Conservation (phyloP, 768 basidiomycete species). For the Tulasnella sp. region DNA sequence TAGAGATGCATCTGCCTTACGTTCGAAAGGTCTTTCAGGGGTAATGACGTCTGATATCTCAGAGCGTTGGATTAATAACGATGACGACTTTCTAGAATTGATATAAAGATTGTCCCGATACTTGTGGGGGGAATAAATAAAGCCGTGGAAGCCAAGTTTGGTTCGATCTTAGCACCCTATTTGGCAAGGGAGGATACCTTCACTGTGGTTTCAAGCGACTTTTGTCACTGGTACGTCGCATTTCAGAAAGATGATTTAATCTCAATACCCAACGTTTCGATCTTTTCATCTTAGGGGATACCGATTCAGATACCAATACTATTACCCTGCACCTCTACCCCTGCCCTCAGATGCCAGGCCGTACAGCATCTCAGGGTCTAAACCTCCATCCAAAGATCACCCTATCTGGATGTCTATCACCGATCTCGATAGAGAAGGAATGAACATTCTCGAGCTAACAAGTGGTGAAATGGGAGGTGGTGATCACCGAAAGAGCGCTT, state of each 20-base stretch:
- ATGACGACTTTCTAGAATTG: slow-evolving; percentile 27
- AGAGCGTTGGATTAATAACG: neutral
- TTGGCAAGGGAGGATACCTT: slow-evolving; percentile 66
- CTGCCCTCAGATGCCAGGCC: slow-evolving; percentile 36
- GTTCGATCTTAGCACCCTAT: slow-evolving; percentile 65
- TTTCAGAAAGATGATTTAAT: neutral
- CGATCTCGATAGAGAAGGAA: slow-evolving; percentile 75
- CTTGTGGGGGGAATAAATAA: slow-evolving; percentile 69
- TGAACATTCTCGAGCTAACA: slow-evolving; percentile 51
- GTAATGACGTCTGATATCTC: slow-evolving; percentile 31
- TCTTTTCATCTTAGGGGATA: slow-evolving; percentile 47
- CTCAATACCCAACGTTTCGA: neutral
- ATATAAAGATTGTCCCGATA: slow-evolving; percentile 79
- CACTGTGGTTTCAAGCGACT: slow-evolving; percentile 88
- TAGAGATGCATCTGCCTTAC: slow-evolving; percentile 97
- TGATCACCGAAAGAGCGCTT: slow-evolving; percentile 28
- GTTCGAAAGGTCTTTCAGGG: slow-evolving; percentile 72
- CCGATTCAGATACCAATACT: slow-evolving; percentile 78
- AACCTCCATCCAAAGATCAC: slow-evolving; percentile 21
- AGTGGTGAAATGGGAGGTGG: slow-evolving; percentile 17
- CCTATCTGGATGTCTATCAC: slow-evolving; percentile 77
- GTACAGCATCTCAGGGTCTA: slow-evolving; percentile 30
- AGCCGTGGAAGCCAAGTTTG: slow-evolving; percentile 47
- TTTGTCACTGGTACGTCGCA: slow-evolving; percentile 79
- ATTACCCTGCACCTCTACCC: slow-evolving; percentile 50